Evolutionary conservation across 208 protist species (phyloP).

Genomic region (Entamoeba nuttalli): DNA sequence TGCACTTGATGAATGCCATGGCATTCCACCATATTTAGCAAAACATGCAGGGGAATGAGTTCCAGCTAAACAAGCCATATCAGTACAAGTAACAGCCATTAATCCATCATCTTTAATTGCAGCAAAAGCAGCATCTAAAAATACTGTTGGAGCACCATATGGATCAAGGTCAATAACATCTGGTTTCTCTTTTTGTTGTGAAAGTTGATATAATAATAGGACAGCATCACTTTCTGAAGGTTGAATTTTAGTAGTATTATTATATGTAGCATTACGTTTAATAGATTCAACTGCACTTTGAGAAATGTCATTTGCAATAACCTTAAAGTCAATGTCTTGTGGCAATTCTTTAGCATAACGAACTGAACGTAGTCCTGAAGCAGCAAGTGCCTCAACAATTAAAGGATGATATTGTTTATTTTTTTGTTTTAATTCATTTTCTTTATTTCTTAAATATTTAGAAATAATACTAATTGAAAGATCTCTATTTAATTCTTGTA

Average conservation of each 20-base stretch:
- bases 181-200: not conserved
- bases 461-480: slow-evolving; percentile 3
- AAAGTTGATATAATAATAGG: not conserved
- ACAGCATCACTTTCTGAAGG: slow-evolving; percentile 6
- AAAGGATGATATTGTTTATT: not conserved
- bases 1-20: not conserved
- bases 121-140: slow-evolving; percentile 12
- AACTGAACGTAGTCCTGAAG: slow-evolving; percentile 17
- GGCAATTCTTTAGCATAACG: slow-evolving; percentile 17
- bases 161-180: slow-evolving; percentile 28
- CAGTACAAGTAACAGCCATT: slow-evolving; percentile 17
- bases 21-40: slow-evolving; percentile 1
- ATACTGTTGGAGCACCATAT: slow-evolving; percentile 12
- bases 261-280: not conserved
- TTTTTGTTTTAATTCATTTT: not conserved
- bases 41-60: not conserved
- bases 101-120: slow-evolving; percentile 5
- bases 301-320: slow-evolving; percentile 22
- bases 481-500: slow-evolving; percentile 18
- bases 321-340: not conserved
- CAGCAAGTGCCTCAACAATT: slow-evolving; percentile 17
- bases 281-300: not conserved
- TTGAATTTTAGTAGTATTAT: not conserved
- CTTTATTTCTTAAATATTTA: not conserved
- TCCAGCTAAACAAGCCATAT: not conserved